A percentile compares a stretch with the other conserved stretches of the same genome.
phyloP scores from a whole-genome alignment of 2,329 filamentous ascomycete genomes.

The Trichophyton equinum region DNA sequence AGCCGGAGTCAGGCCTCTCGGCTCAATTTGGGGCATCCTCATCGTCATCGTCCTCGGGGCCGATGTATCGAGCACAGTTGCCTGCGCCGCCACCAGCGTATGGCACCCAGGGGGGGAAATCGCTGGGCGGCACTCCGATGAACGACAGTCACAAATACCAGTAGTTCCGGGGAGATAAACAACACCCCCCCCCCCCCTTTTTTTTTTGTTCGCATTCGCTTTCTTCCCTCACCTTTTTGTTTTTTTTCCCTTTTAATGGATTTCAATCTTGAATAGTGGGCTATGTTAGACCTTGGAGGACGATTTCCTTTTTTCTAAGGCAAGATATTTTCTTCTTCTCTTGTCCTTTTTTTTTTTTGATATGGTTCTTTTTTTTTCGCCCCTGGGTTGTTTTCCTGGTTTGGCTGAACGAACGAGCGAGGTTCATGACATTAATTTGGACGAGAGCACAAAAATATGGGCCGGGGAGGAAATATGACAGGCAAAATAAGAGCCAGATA shows the following conservation, averaged over 20 bases:
- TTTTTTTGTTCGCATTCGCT: not conserved
- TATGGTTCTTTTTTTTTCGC: not conserved
- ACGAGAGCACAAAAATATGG: not conserved
- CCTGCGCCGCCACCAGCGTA: constrained; percentile 32
- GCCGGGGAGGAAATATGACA: no score
- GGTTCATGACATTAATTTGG: not conserved
- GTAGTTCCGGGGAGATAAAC: not conserved
- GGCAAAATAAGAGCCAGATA: no score
- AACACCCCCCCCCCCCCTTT: no score
- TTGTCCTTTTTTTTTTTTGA: not conserved
- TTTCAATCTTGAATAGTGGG: constrained; percentile 2
- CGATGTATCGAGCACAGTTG: constrained; percentile 16
- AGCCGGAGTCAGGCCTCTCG: not conserved
- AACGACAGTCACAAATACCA: constrained; percentile 23
- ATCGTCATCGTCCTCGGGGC: constrained; percentile 7
- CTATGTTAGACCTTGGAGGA: not conserved
- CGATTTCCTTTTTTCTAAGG: constrained; percentile 3
- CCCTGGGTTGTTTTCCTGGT: not conserved
- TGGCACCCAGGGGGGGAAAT: constrained; percentile 24
- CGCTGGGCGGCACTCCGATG: constrained; percentile 23
- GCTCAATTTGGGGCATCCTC: not conserved
- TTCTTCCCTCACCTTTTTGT: not conserved
- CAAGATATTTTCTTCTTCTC: not conserved
- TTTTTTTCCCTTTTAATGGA: not conserved
- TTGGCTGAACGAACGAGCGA: not conserved